Evolutionary conservation across 371 early-diverging fungal genomes (phyloP), one percentile per base, ranked within the genome.

Genomic region (Mucor velutinosus): DNA sequence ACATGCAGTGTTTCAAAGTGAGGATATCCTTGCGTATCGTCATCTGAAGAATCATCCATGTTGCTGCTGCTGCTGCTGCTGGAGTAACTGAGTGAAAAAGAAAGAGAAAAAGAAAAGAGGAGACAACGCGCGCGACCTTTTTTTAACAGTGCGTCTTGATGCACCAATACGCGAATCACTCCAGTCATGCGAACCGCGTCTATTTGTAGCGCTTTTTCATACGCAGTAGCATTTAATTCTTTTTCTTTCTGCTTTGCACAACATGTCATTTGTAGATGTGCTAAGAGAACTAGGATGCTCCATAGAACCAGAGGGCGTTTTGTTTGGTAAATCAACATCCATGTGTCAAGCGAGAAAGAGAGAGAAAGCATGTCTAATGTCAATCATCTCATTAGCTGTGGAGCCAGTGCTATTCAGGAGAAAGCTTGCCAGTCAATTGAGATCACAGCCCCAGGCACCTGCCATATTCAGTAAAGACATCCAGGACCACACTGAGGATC

Each of bases 11-110:
- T 58, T 60, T 78, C 75, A 5, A 62, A 60, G 30, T 70, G 71
- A 58, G 66, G 64, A 7, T 69, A 58, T 2, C 62, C 37, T 30
- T 69, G 76, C 21, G 69, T 67, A 17, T 79, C 83, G 10, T 83
- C 83, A 70, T 78, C 76, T 39, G 79, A 82, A 21, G 75, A 76
- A 30, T 82, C 82, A 45, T 79, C 79, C 70, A 77, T 67, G 61
- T 12, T 55, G 25, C 21, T 47, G 45, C 4, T 45, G 19, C 4
- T 30, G 30, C 2, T 2, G 30, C 2, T 30, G 35, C 11, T 37
- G 41, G 17, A 10, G 17, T 25, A 43, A 53, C 30, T 29, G 29
- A 41, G 3, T 17, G 14, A 47, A 35, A 62, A 25, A 70, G 37
- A 68, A 43, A 63, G 27, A 39, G 27, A 32, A 11, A 25, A 19